Percentiles rank a stretch among this genome's conserved stretches.
Evolutionary conservation across 163 green algal genomes (phyloP).

Genomic region (Prototheca cutis): DNA sequence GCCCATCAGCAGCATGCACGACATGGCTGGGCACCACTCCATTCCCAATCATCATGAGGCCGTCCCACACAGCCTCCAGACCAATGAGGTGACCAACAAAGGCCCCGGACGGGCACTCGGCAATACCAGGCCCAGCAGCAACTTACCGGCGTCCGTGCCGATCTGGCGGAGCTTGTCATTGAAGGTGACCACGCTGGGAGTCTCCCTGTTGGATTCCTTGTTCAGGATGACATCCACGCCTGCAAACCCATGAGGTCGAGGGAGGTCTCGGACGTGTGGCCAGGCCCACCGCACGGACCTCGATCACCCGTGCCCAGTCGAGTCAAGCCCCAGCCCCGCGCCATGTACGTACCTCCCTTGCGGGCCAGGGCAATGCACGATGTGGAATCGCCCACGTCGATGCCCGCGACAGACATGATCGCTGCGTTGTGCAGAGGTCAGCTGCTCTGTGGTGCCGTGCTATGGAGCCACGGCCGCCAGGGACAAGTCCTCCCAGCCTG

Average conservation of each 20-base stretch:
- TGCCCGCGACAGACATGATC: constrained; percentile 69
- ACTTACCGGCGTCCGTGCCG: constrained; percentile 44
- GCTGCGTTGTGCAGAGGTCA: too few relatives aligned
- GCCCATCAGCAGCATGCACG: too few relatives aligned
- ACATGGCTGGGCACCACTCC: too few relatives aligned
- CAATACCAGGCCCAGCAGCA: too few relatives aligned
- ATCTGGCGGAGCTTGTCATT: constrained; percentile 58
- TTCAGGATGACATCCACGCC: constrained; percentile 96
- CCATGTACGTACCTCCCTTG: constrained; percentile 46
- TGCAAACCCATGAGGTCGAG: constrained; percentile 22
- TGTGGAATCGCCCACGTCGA: constrained; percentile 84
- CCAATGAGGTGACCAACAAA: too few relatives aligned
- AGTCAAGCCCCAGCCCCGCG: neutral
- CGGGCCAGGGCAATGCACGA: constrained; percentile 83
- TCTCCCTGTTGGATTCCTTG: constrained; percentile 92
- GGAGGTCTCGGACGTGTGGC: too few relatives aligned
- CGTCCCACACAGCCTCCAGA: too few relatives aligned
- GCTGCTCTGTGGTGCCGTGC: neutral
- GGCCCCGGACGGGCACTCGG: too few relatives aligned
- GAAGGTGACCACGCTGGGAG: constrained; percentile 84
- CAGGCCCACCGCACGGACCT: too few relatives aligned
- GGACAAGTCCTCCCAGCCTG: neutral
- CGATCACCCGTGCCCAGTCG: neutral
- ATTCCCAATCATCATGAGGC: too few relatives aligned
- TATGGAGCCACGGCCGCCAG: too few relatives aligned